Base-by-base conservation (phyloP, 331 rosid genomes). In the Saraca asoca region DNA sequence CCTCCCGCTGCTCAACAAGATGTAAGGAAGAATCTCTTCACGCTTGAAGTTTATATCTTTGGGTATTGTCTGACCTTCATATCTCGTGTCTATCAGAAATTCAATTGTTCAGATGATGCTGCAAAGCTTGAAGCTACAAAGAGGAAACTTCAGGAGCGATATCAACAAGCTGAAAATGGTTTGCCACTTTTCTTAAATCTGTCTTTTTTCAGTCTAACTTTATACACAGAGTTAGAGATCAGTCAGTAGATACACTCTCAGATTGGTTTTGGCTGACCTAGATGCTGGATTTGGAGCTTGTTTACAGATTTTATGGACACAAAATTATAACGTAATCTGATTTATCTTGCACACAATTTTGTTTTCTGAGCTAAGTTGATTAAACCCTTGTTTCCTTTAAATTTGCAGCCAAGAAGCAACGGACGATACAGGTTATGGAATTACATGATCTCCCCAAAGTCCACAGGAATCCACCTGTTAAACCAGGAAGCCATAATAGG, bases 101-200 rank as follows among this genome's bases (percentile, higher is more conserved):
- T 77, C 55, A 83, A 81, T 78, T 43, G 45, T 51, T 80, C 83
- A 0, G 96, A 88, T 29, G 97, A 94, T 49, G 81, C 8, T 16
- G 86, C 85, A 3, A 94, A 94, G 80, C 89, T 94, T 12, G 99
- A 94, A 85, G 99, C 88, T 41, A 85, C 99, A 24, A 94, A 90
- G 81, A 87, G 99, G 83, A 94, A 67, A 74, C 99, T 94, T 80
- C 99, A 94, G 45, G 96, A 86, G 81, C 74, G 92, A 16, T 94
- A 94, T 78, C 99, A 90, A 83, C 95, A 90, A 83, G 96, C 82
- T 34, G 95, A 88, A 77, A 90, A 83, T 6, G 98, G 98, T 91
- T 59, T 55, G 79, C 71, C 15, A 24, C 13, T 52, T 48, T 59
- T 24, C n/a, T 39, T 38, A 19, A 44, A 12, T 43, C 70, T 58